These are phyloP conservation scores for Zasmidium citrigriseum DNA, from an alignment of 2,329 filamentous ascomycete genomes.

Conservation along the genomic window DNA sequence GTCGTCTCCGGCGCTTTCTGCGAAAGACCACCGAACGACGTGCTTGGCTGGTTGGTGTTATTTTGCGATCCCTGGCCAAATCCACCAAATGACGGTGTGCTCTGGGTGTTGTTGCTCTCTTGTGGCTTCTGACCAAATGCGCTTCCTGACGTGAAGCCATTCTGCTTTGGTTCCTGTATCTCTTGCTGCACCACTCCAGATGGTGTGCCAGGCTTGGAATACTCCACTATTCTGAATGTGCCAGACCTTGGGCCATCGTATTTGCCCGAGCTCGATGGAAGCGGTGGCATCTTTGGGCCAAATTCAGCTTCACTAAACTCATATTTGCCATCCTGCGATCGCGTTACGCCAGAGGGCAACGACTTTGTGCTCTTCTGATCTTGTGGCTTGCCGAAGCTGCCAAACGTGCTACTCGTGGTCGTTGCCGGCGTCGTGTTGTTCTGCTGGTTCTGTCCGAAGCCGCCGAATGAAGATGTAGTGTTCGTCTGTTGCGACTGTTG, in stretches of 20 bases:
- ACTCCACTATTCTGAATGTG: no score
- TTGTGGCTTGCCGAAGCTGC: conserved; percentile 20
- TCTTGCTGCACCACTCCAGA: conserved; percentile 9
- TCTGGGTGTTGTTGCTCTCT: conserved; percentile 9
- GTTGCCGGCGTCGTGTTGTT: conserved; percentile 18
- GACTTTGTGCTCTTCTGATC: conserved; percentile 11
- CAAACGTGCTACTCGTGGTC: conserved; percentile 17
- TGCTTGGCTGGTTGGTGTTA: conserved; percentile 13
- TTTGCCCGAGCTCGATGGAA: no score
- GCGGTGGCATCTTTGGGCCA: no score
- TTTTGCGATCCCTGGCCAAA: conserved; percentile 20
- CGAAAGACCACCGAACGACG: no score
- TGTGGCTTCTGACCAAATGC: conserved; percentile 21
- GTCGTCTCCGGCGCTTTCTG: no score
- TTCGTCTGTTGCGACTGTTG: conserved; percentile 19
- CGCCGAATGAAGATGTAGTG: conserved; percentile 13
- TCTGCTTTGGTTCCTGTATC: conserved; percentile 18
- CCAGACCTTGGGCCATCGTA: no score
- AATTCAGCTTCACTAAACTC: no score
- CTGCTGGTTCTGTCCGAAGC: conserved; percentile 20
- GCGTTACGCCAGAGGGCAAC: no score
- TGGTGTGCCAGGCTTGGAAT: no score
- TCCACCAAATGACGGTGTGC: conserved; percentile 13
- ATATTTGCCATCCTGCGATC: no score
- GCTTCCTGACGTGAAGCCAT: conserved; percentile 18